Evolutionary conservation across 345 rosid species (phyloP), one percentile per base, ranked within the genome.

Genomic region (Ceriops zippeliana): DNA sequence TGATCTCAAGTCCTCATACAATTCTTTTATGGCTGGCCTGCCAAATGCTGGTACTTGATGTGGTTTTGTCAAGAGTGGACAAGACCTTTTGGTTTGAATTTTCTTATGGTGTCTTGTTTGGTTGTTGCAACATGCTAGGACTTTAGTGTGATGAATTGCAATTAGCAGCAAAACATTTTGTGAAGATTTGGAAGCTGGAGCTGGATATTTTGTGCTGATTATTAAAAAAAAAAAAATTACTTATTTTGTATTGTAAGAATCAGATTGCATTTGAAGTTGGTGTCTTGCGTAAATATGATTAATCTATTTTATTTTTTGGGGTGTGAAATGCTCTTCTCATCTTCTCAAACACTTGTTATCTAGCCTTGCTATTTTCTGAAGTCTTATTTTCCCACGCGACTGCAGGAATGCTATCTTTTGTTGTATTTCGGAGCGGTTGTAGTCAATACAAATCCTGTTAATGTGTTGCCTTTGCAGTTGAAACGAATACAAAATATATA

Each of bases 21-120:
- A 92, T 77, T 95, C 99, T 7, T 92, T 95, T 62, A 90, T 95
- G 99, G 97, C 97, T 21, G 98, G 96, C 70, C 80, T 95, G 86
- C 98, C 99, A 42, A 90, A 70, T 65, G 84, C 92, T 26, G 86
- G 96, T 64, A 70, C 83, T 70, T 92, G 83, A 85, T 71, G 57
- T 42, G 17, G 49, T 42, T 42, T 17, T 38, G 6, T 42, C 24
- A 13, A 26, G 32, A 63, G 54, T 13, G 61, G 19, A 49, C 47
- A 53, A 58, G 51, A 4, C 57, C 70, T 37, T 60, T 61, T 5
- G 34, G 47, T 42, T 42, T 63, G 46, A 32, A 34, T 42, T 60
- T 28, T 60, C 7, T 5, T 13, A 47, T 49, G 13, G 38, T 65
- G 10, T 66, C 15, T 58, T 57, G 58, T 42, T 60, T 59, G 65